Evolutionary conservation across 2,329 filamentous ascomycete genomes (phyloP).

Genomic region (Cladosporium phlei): DNA sequence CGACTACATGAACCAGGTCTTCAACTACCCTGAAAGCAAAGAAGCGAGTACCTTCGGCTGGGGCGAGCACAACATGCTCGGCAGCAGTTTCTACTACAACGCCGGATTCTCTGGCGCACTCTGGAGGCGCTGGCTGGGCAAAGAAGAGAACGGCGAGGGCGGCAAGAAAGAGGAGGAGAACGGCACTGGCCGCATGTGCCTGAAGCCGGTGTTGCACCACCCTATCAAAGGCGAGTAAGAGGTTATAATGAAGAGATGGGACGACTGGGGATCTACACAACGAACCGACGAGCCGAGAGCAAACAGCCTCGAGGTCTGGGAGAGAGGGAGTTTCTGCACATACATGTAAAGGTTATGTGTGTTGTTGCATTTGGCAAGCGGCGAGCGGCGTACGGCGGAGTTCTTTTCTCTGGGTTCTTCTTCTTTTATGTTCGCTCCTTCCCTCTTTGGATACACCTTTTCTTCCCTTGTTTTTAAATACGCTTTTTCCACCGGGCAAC

Average conservation of each 20-base stretch:
- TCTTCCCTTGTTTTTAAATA: no score
- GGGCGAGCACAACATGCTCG: constrained; percentile 49
- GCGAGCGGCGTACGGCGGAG: no score
- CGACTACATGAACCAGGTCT: constrained; percentile 42
- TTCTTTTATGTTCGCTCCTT: no score
- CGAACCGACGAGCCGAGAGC: no score
- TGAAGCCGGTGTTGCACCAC: constrained; percentile 43
- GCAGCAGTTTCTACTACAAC: constrained; percentile 50
- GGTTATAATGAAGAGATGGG: no score
- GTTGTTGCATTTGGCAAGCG: no score
- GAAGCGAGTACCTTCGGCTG: constrained; percentile 47
- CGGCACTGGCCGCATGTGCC: constrained; percentile 44
- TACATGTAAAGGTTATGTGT: no score
- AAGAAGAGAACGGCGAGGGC: constrained; percentile 40
- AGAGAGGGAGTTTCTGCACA: no score
- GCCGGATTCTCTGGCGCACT: constrained; percentile 44
- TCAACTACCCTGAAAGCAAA: constrained; percentile 45
- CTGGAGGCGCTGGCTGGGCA: constrained; percentile 48
- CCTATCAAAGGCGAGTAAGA: constrained; percentile 45
- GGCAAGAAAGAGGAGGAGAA: constrained; percentile 32
- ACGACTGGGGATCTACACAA: no score
- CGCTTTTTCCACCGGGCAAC: no score
- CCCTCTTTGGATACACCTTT: no score
- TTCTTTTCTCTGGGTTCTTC: no score
- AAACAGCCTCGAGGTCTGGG: constrained; percentile 2